These are phyloP conservation scores for Colletotrichum orchidophilum DNA, from an alignment of 2,329 filamentous ascomycete genomes.

Conservation along the genomic window DNA sequence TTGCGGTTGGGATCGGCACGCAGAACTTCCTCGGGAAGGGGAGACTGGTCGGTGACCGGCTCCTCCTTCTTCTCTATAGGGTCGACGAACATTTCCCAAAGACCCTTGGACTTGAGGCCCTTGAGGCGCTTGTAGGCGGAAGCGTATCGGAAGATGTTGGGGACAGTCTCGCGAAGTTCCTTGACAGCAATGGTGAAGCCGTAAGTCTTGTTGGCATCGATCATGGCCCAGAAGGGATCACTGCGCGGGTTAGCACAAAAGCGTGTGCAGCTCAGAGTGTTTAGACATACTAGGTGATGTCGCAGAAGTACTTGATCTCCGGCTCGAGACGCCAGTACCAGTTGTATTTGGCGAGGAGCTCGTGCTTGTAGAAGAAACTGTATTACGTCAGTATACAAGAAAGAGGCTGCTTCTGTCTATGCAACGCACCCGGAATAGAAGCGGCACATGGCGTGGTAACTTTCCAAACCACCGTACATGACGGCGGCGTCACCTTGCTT, in stretches of 20 bases:
- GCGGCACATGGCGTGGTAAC: conserved; percentile 98
- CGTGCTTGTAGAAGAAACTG: conserved; percentile 96
- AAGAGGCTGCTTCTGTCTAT: not conserved
- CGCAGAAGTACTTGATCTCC: conserved; percentile 99
- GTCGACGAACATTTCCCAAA: conserved; percentile 99
- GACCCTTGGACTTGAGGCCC: conserved; percentile 87
- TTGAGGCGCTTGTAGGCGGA: conserved; percentile 95
- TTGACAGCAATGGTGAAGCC: conserved; percentile 99
- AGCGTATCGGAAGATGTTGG: conserved; percentile 99
- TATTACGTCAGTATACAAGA: conserved; percentile 35
- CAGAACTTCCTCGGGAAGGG: conserved; percentile 82
- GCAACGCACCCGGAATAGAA: conserved; percentile 91
- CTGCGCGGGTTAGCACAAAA: conserved; percentile 52
- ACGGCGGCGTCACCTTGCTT: conserved; percentile 97
- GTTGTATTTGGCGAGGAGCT: conserved; percentile 93
- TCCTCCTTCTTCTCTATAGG: conserved; percentile 72
- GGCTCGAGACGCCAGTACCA: conserved; percentile 99
- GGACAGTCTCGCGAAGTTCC: conserved; percentile 95
- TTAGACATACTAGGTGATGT: conserved; percentile 87
- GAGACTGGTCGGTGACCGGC: conserved; percentile 67
- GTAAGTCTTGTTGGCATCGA: conserved; percentile 94
- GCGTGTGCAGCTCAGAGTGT: too few species aligned
- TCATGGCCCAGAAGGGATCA: conserved; percentile 97
- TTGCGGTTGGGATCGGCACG: conserved; percentile 77
- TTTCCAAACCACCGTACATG: conserved; percentile 99